These are phyloP conservation scores for Spergularia marina DNA, from an alignment of 148 eudicot species.

Conservation along the genomic window DNA sequence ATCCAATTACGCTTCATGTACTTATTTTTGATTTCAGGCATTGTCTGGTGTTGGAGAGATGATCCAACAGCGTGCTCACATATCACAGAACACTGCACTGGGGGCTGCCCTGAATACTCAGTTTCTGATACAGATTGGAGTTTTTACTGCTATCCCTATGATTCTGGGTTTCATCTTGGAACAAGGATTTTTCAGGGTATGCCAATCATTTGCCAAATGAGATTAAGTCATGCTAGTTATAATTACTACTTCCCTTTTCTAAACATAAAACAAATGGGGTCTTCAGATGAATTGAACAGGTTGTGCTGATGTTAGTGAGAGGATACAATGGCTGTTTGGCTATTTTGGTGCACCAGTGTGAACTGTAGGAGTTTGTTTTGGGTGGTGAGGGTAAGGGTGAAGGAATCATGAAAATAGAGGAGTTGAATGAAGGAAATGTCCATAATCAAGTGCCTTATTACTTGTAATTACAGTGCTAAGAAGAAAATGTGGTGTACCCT, in stretches of 20 bases:
- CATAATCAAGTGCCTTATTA: too few relatives aligned
- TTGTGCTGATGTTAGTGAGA: not conserved
- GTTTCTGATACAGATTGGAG: slow-evolving; percentile 93
- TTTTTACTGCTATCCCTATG: slow-evolving; percentile 98
- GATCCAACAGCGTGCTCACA: slow-evolving; percentile 52
- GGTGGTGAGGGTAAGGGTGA: too few relatives aligned
- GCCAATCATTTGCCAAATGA: not conserved
- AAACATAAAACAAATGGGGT: not conserved
- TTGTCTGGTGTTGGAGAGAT: slow-evolving; percentile 89
- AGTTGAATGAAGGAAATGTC: too few relatives aligned
- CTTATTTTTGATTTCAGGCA: slow-evolving; percentile 49
- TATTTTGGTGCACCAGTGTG: too few relatives aligned
- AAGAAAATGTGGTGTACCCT: too few relatives aligned
- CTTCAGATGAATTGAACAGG: not conserved
- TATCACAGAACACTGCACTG: slow-evolving; percentile 66
- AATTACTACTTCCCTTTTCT: not conserved
- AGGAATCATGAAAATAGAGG: too few relatives aligned
- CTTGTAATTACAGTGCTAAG: too few relatives aligned
- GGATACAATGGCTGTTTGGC: not conserved
- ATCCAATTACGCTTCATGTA: slow-evolving; percentile 1
- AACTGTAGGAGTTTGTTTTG: too few relatives aligned
- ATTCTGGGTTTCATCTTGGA: slow-evolving; percentile 88
- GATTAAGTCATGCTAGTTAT: not conserved
- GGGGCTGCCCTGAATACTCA: slow-evolving; percentile 90
- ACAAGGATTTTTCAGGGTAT: slow-evolving; percentile 85